A percentile compares a stretch with the other conserved stretches of the same genome.
These are phyloP conservation scores for Limonium bicolor DNA, from an alignment of 148 eudicot genomes.

Conservation along the genomic window DNA sequence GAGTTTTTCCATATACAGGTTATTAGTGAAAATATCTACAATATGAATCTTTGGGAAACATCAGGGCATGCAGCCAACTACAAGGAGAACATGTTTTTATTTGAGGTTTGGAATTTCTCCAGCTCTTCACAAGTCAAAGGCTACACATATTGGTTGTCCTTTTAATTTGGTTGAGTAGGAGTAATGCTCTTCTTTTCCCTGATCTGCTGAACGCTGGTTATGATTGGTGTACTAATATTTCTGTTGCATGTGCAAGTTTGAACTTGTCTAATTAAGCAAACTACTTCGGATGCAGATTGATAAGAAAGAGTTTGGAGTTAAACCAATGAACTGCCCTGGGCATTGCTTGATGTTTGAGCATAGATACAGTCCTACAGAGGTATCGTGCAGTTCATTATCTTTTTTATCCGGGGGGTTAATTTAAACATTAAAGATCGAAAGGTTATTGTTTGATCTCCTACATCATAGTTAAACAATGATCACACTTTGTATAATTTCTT, in stretches of 20 bases:
- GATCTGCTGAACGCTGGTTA: no score
- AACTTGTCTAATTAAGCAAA: no score
- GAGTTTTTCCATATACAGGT: conserved; percentile 53
- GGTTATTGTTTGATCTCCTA: no score
- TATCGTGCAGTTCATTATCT: conserved; percentile 7
- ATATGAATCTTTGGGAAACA: conserved; percentile 93
- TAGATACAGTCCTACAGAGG: conserved; percentile 92
- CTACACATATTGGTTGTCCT: no score
- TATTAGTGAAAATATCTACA: conserved; percentile 68
- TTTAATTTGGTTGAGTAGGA: no score
- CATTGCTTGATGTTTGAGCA: conserved; percentile 89
- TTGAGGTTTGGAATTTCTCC: no score
- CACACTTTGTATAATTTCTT: conserved; percentile 13
- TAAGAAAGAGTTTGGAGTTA: conserved; percentile 65
- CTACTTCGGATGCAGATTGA: conserved; percentile 73
- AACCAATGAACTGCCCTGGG: conserved; percentile 97
- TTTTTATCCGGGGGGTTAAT: background rate
- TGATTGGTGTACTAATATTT: no score
- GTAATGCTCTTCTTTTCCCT: no score
- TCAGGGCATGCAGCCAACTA: conserved; percentile 96
- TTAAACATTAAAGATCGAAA: no score
- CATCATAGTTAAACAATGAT: no score
- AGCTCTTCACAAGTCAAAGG: no score
- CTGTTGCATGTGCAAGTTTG: no score
- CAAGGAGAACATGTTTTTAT: conserved; percentile 87